phyloP scores from a whole-genome alignment of 2,329 filamentous ascomycete genomes.

The Fusarium kyushuense region DNA sequence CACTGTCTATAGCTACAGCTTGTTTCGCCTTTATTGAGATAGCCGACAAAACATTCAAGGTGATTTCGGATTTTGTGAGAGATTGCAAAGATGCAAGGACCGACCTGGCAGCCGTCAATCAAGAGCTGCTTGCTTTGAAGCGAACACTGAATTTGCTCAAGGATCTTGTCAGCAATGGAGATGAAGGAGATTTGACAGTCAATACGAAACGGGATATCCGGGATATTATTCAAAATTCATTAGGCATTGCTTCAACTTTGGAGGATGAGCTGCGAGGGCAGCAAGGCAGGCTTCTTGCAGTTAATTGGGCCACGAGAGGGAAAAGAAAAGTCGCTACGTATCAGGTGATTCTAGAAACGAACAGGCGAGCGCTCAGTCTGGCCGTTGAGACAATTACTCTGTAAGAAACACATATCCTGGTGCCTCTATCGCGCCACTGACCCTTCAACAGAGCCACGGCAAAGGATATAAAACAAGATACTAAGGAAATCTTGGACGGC shows the following conservation, averaged over 20 bases:
- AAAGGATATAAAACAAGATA: constrained; percentile 11
- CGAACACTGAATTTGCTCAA: constrained; percentile 3
- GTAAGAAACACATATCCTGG: not conserved
- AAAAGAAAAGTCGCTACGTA: constrained; percentile 9
- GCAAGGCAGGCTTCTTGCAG: not conserved
- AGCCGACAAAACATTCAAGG: not conserved
- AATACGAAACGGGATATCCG: not conserved
- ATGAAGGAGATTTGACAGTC: not conserved
- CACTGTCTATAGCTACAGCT: constrained; percentile 6
- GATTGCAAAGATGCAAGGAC: constrained; percentile 3
- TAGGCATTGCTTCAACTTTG: not conserved
- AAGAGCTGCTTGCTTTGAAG: constrained; percentile 1
- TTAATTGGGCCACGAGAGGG: not conserved
- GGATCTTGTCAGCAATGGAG: not conserved
- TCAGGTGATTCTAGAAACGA: constrained; percentile 1
- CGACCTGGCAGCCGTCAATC: not conserved
- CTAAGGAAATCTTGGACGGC: not conserved
- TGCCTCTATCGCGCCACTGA: not conserved
- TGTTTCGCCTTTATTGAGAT: constrained; percentile 18
- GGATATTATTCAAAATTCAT: not conserved
- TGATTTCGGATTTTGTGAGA: not conserved
- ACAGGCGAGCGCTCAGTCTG: constrained; percentile 1
- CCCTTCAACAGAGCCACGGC: not conserved
- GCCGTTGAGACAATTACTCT: constrained; percentile 14
- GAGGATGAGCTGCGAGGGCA: not conserved